A percentile compares a stretch with the other conserved stretches of the same genome.
These are phyloP conservation scores for Rhinocladiella similis DNA, from an alignment of 2,329 filamentous ascomycete genomes.

Conservation along the genomic window DNA sequence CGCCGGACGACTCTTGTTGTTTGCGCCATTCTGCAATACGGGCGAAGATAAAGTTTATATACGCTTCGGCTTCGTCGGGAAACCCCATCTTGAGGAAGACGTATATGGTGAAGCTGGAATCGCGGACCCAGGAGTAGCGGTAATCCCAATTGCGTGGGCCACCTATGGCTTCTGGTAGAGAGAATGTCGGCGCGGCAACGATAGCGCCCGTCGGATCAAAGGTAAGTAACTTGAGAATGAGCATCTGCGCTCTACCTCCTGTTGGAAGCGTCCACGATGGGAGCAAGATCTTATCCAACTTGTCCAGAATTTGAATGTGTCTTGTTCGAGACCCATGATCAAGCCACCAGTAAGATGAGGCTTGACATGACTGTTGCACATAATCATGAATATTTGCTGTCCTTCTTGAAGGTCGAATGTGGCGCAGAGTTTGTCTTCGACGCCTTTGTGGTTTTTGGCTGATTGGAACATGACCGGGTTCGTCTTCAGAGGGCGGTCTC, in stretches of 20 bases:
- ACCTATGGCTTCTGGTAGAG: conserved; percentile 72
- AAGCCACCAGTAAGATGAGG: conserved; percentile 22
- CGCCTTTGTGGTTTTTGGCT: conserved; percentile 1
- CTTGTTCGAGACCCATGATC: conserved; percentile 52
- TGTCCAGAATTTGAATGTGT: conserved; percentile 71
- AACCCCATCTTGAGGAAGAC: conserved; percentile 75
- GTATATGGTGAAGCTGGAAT: conserved; percentile 76
- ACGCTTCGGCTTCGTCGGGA: conserved; percentile 72
- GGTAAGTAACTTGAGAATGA: conserved; percentile 74
- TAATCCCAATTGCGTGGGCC: conserved; percentile 57
- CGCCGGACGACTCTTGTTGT: conserved; percentile 50
- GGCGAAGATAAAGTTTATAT: conserved; percentile 76
- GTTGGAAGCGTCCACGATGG: conserved; percentile 71
- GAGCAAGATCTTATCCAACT: conserved; percentile 70
- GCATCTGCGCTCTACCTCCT: conserved; percentile 70
- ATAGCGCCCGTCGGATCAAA: conserved; percentile 79
- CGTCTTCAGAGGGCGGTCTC: conserved; percentile 6
- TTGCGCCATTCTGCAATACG: conserved; percentile 64
- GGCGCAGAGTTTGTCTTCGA: conserved; percentile 8
- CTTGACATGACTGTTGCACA: conserved; percentile 18
- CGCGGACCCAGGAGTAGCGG: conserved; percentile 71
- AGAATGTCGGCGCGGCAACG: conserved; percentile 74
- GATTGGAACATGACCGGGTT: conserved; percentile 17
- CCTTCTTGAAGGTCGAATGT: conserved; percentile 23
- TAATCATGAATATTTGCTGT: conserved; percentile 23